These are phyloP conservation scores for Leavenworthia alabamica DNA, from an alignment of 345 rosid species.

Conservation along the genomic window DNA sequence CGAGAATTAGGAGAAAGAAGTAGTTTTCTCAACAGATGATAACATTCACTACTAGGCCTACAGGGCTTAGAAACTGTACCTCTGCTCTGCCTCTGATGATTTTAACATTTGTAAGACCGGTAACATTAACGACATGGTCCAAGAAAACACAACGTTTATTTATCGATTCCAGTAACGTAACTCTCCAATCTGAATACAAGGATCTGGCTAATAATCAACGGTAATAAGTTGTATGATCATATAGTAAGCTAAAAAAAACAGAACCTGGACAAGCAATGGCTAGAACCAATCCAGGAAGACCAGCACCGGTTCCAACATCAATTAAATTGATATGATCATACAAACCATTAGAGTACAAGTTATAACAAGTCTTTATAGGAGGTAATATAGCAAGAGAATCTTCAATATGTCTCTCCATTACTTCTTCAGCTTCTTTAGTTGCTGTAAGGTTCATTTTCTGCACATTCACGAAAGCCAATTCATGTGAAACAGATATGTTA, in stretches of 20 bases:
- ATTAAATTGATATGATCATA: constrained; percentile 43
- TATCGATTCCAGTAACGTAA: constrained; percentile 62
- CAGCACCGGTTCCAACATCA: constrained; percentile 86
- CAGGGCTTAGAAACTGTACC: constrained; percentile 37
- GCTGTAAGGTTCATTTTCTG: constrained; percentile 90
- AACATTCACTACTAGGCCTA: not conserved
- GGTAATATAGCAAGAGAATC: constrained; percentile 79
- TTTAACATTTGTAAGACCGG: constrained; percentile 59
- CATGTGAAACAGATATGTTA: not conserved
- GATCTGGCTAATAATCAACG: not conserved
- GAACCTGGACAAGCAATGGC: constrained; percentile 61
- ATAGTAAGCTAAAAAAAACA: too few relatives aligned
- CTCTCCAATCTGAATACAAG: constrained; percentile 58
- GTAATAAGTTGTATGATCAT: not conserved
- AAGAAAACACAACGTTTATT: constrained; percentile 37
- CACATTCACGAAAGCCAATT: constrained; percentile 8
- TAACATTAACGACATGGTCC: constrained; percentile 59
- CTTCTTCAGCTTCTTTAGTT: constrained; percentile 53
- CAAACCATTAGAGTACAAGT: constrained; percentile 34
- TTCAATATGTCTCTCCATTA: constrained; percentile 78
- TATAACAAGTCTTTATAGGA: constrained; percentile 42
- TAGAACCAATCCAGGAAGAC: constrained; percentile 83
- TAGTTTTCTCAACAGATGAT: not conserved
- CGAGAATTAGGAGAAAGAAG: not conserved
- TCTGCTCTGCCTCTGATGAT: constrained; percentile 87